Evolutionary conservation across 768 basidiomycete species (phyloP), one percentile per base, ranked within the genome.

Genomic region (Trametes gibbosa): DNA sequence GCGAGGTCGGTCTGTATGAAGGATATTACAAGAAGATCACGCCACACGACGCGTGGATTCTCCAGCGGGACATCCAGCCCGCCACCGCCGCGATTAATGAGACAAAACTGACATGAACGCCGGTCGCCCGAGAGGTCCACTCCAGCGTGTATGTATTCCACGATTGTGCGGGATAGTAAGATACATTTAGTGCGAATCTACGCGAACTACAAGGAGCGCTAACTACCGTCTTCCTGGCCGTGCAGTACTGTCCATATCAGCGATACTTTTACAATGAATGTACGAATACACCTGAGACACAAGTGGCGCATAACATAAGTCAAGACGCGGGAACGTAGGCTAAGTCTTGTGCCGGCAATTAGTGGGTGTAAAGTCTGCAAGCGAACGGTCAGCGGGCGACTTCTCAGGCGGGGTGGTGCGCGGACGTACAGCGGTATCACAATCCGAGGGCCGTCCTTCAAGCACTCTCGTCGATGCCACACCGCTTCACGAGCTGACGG

Each of bases 1-100:
- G 73, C 54, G 85, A 90, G 72, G 76, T 81, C 21, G 80, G 79
- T 21, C 63, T 88, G 29, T 83, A 88, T 53, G 76, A 87, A 66
- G 80, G 84, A 61, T 95, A 95, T 74, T 95, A 95, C 83, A 93
- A 92, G 75, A 95, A 92, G 72, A 90, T 95, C 57, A 77, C 73
- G 27, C 93, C 93, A 24, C 83, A 82, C 62, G 89, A 88, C 67
- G 93, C 93, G 21, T 95, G 93, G 93, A 77, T 95, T 59, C 79
- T 95, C 51, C 89, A 95, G 74, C 84, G 81, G 70, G 70, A 68
- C 50, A 74, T 86, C 60, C 63, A 73, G 25, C 48, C 45, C 13
- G 34, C 49, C 17, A 46, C 24, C 23, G 45, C 43, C 5, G 25
- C 48, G 13, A n/a, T n/a, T n/a, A n/a, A n/a, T n/a, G 61, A 58